Evolutionary conservation across 306 rosid species (phyloP), one percentile per base, ranked within the genome.

Genomic region (Macrotyloma uniflorum): DNA sequence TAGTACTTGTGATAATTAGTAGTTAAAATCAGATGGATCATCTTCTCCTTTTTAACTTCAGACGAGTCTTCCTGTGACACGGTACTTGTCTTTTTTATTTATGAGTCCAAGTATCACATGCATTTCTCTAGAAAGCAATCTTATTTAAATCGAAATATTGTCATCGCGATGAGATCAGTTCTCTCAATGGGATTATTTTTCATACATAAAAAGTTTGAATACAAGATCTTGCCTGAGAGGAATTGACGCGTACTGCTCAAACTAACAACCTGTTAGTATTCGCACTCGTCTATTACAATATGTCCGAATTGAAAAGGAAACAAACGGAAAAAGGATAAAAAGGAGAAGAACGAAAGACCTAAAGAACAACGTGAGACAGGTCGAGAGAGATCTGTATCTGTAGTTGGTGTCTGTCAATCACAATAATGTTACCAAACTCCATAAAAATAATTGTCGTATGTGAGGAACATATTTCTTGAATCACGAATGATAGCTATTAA

Each of bases 361-460:
- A 63, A 79, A 53, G 23, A 64, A 55, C 43, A 72, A 80, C 3
- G 61, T 61, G 51, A 20, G 62, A 47, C 18, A 74, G 63, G 54
- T 58, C 26, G 26, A 35, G 76, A 73, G 33, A 22, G 50, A 67
- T 81, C 8, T 45, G 71, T 46, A 81, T 75, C 67, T 46, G 40
- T 4, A 19, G 61, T 70, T 4, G 82, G 74, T 76, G 81, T 58
- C 18, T 75, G 85, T 50, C 54, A 50, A 28, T 70, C 33, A 69
- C 68, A 76, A 70, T 76, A 76, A 69, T 61, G 85, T 70, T 62
- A 70, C 82, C 82, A 51, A 76, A 62, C 50, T 35, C 47, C 19
- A 42, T 12, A 40, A 79, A 79, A 72, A 64, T 26, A 4, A 20
- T 67, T 54, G 76, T 13, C 50, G 72, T 69, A 20, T 35, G 33